A percentile compares a stretch with the other conserved stretches of the same genome.
Evolutionary conservation across 2,329 filamentous ascomycete genomes (phyloP).

Genomic region (Aureobasidium sp.): DNA sequence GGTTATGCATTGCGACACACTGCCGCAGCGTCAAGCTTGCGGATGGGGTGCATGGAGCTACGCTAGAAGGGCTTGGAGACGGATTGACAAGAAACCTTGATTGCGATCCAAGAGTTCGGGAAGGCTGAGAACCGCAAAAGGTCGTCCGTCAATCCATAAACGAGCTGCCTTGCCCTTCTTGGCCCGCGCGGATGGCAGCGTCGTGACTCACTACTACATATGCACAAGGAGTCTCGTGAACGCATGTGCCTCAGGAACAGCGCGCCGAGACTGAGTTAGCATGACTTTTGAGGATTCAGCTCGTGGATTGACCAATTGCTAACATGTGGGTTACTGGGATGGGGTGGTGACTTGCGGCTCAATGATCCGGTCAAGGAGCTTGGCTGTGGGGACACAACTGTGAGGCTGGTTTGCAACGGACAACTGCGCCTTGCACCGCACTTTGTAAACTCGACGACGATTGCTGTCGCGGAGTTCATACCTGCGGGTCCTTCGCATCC

Average conservation of each 20-base stretch:
- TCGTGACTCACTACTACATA: slow-evolving; percentile 10
- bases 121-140: slow-evolving; percentile 6
- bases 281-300: neutral
- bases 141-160: slow-evolving; percentile 4
- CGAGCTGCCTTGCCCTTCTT: neutral
- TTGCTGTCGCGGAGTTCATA: neutral
- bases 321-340: neutral
- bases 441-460: slow-evolving; percentile 2
- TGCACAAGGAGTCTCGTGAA: slow-evolving; percentile 1
- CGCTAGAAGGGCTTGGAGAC: slow-evolving; percentile 6
- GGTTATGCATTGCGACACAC: neutral
- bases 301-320: slow-evolving; percentile 13
- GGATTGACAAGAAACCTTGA: slow-evolving; percentile 2
- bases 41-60: neutral
- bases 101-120: neutral
- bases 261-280: neutral
- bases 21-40: neutral
- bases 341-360: slow-evolving; percentile 5
- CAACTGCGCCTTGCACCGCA: slow-evolving; percentile 8
- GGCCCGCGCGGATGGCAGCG: neutral
- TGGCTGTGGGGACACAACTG: slow-evolving; percentile 8
- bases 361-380: neutral
- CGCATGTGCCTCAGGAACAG: slow-evolving; percentile 6
- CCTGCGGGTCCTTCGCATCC: neutral
- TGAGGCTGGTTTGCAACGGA: slow-evolving; percentile 1